Percentiles rank a stretch among this genome's conserved stretches.
Evolutionary conservation across 2,329 filamentous ascomycete species (phyloP).

Genomic region (Talaromyces sp.): DNA sequence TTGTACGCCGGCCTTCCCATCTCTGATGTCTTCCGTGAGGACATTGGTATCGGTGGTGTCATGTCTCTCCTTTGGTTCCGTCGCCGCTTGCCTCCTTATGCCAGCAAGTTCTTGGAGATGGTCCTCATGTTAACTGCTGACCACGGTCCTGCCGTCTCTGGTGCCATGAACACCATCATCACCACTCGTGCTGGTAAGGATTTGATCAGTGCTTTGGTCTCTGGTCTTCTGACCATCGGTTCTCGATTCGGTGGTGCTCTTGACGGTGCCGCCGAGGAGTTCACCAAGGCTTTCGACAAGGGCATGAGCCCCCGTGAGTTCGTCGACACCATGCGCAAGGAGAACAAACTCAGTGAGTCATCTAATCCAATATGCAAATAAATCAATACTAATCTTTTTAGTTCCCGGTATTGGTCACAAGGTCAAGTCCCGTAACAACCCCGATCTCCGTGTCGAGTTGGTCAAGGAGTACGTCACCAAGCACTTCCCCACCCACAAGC

Average conservation of each 20-base stretch:
- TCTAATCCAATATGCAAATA: no score
- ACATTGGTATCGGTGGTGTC: slow-evolving; percentile 98
- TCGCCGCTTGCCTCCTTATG: slow-evolving; percentile 90
- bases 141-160: slow-evolving; percentile 97
- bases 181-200: slow-evolving; percentile 99
- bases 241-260: slow-evolving; percentile 98
- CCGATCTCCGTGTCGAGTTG: slow-evolving; percentile 97
- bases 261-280: slow-evolving; percentile 96
- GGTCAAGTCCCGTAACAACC: slow-evolving; percentile 99
- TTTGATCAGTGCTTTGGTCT: slow-evolving; percentile 90
- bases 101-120: slow-evolving; percentile 99
- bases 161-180: slow-evolving; percentile 99
- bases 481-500: slow-evolving; percentile 96
- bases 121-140: slow-evolving; percentile 99
- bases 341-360: slow-evolving; percentile 90
- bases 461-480: slow-evolving; percentile 98
- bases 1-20: slow-evolving; percentile 99
- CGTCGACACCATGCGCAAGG: slow-evolving; percentile 97
- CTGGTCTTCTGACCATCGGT: slow-evolving; percentile 96
- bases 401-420: slow-evolving; percentile 97
- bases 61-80: slow-evolving; percentile 99
- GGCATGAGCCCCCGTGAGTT: slow-evolving; percentile 97
- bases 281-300: slow-evolving; percentile 97
- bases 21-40: slow-evolving; percentile 98
- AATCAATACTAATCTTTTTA: slow-evolving; percentile 34